phyloP scores from a whole-genome alignment of 192 early-diverging fungal species.

The Backusella liffmaniae region DNA sequence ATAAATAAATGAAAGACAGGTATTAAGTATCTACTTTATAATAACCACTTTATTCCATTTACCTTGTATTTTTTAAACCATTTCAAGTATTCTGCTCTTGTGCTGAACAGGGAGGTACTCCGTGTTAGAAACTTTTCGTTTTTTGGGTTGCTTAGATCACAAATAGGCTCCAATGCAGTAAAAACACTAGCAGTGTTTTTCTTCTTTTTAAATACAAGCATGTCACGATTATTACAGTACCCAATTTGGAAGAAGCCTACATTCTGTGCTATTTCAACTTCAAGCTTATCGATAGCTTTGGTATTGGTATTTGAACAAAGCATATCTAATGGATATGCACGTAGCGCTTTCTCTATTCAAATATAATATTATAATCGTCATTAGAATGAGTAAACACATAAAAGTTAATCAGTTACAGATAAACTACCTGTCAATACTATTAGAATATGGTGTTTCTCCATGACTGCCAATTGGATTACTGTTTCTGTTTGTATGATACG shows the following conservation, averaged over 20 bases:
- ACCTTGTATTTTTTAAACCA: conserved; percentile 38
- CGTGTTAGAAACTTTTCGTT: conserved; percentile 19
- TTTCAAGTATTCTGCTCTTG: conserved; percentile 2
- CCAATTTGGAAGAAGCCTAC: conserved; percentile 33
- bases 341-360: conserved; percentile 58
- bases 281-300: conserved; percentile 42
- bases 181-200: conserved; percentile 27
- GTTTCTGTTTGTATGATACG: conserved; percentile 68
- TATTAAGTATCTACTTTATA: neutral
- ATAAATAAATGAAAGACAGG: neutral
- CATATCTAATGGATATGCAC: conserved; percentile 75
- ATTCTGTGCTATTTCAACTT: conserved; percentile 20
- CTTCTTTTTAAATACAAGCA: conserved; percentile 27
- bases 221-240: conserved; percentile 28
- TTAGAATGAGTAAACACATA: neutral
- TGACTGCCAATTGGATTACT: conserved; percentile 80
- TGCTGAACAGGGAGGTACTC: conserved; percentile 9
- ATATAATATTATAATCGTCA: neutral
- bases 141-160: conserved; percentile 30
- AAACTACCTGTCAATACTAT: conserved; percentile 77
- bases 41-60: neutral
- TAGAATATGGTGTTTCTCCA: conserved; percentile 78
- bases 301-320: conserved; percentile 61
- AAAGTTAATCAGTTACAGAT: neutral
- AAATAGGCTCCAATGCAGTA: conserved; percentile 26